Evolutionary conservation across 768 basidiomycete genomes (phyloP), one percentile per base, ranked within the genome.

Genomic region (Cystofilobasidium ferigula): DNA sequence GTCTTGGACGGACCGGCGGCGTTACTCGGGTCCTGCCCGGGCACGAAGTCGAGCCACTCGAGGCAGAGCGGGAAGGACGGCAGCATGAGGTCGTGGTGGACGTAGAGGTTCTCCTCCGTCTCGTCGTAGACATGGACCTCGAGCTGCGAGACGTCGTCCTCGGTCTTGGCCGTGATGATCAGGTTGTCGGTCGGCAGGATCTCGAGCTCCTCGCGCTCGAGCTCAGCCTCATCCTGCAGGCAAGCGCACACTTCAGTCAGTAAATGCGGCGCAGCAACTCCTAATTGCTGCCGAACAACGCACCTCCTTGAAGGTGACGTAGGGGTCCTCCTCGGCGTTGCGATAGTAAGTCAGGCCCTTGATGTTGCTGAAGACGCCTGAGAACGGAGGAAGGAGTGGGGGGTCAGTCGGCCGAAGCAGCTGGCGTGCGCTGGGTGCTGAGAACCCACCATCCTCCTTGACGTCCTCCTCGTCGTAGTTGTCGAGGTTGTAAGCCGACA

Each of bases 1-100:
- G 26, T 73, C 61, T 61, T 75, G 66, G 71, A 76, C 69, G 67
- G 78, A 10, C 60, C 64, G 28, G 69, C 60, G 6, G 51, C 51
- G 30, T 6, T 32, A 14, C 28, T 7, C 3, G 64, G 69, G 24
- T 58, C 26, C 48, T 66, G 40, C 36, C 54, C 77, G 28, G 90
- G 88, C n/a, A 86, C 83, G 76, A 91, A 97, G 75, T 98, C 89
- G 67, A 97, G 85, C 95, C 95, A 99, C 80, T 99, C 95, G 65
- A 99, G 87, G 72, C 94, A 98, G 66, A 99, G 86, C 12, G 95
- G 95, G 77, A 97, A 92, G 70, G 89, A 90, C 69, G 94, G 92
- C 35, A 99, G 83, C 85, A 99, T 89, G 75, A 97, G 82, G 76
- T 99, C 95, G 77, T 99, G 95, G 75, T 98, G 95, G 43, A 87